phyloP scores from a whole-genome alignment of 148 eudicot genomes.

The Talinum fruticosum region DNA sequence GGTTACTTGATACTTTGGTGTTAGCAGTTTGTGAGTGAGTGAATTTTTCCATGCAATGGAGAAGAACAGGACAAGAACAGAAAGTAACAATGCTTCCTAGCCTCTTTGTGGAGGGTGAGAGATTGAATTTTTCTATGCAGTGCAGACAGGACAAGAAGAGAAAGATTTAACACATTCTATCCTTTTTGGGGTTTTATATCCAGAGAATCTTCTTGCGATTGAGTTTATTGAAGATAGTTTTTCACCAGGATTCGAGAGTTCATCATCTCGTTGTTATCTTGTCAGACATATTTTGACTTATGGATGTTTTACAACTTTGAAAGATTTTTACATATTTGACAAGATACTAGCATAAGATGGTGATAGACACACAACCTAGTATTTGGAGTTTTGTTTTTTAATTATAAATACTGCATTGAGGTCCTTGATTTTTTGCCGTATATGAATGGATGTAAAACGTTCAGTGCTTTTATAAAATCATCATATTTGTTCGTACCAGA shows the following conservation, averaged over 20 bases:
- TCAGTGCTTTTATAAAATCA: not conserved
- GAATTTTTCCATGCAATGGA: not conserved
- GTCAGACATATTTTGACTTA: not conserved
- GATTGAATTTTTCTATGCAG: no score
- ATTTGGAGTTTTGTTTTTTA: not conserved
- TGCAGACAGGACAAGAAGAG: no score
- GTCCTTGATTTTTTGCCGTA: not conserved
- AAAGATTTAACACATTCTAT: no score
- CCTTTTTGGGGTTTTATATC: no score
- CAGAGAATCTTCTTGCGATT: not conserved
- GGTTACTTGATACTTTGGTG: not conserved
- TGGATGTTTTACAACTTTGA: not conserved
- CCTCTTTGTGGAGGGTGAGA: not conserved
- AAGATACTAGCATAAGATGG: not conserved
- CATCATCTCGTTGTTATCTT: not conserved
- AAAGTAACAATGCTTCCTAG: not conserved
- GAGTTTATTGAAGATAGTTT: not conserved
- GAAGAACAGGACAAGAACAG: not conserved
- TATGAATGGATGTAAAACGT: not conserved
- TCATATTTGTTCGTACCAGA: not conserved
- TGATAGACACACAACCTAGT: not conserved
- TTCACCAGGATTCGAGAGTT: not conserved
- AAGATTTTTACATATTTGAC: not conserved
- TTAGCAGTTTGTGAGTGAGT: slow-evolving; percentile 1
- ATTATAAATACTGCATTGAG: not conserved